A percentile compares a stretch with the other conserved stretches of the same genome.
Conservation (phyloP, 176 grass and related monocot genomes). For the Bonia amplexicaulis region DNA sequence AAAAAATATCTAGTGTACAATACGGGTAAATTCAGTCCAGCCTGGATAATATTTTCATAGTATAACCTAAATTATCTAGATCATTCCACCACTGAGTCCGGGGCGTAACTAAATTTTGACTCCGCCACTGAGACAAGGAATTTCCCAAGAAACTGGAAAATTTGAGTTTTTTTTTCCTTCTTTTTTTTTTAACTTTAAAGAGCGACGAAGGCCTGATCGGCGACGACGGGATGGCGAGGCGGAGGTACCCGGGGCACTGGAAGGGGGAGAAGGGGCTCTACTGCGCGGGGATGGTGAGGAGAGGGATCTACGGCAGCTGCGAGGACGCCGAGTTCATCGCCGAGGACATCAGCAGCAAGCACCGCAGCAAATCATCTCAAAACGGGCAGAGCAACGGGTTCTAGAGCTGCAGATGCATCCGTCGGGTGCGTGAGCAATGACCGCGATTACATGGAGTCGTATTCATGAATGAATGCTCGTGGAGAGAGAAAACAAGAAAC, state of each 20-base stretch:
- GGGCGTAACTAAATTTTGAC: too few relatives aligned
- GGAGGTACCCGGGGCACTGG: conserved; percentile 42
- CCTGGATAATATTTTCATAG: too few relatives aligned
- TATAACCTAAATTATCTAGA: too few relatives aligned
- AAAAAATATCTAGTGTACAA: too few relatives aligned
- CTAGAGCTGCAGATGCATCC: background rate
- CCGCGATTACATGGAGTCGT: too few relatives aligned
- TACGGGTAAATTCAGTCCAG: too few relatives aligned
- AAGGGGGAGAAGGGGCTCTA: conserved; percentile 54
- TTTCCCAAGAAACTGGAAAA: too few relatives aligned
- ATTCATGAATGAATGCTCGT: too few relatives aligned
- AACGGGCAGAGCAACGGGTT: background rate
- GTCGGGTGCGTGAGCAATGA: too few relatives aligned
- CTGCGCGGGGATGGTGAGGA: conserved; percentile 42
- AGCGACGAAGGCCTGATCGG: conserved; percentile 39
- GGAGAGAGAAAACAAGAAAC: background rate
- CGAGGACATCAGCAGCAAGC: conserved; percentile 34
- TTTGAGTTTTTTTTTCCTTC: too few relatives aligned
- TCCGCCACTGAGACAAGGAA: too few relatives aligned
- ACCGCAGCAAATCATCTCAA: background rate
- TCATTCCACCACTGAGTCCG: too few relatives aligned
- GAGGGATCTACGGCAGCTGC: conserved; percentile 48
- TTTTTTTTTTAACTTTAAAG: background rate
- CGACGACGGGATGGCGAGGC: conserved; percentile 47
- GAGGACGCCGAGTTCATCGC: conserved; percentile 51